These are phyloP conservation scores for Ceratocystis eucalypticola DNA, from an alignment of 2,329 filamentous ascomycete genomes.

Conservation along the genomic window DNA sequence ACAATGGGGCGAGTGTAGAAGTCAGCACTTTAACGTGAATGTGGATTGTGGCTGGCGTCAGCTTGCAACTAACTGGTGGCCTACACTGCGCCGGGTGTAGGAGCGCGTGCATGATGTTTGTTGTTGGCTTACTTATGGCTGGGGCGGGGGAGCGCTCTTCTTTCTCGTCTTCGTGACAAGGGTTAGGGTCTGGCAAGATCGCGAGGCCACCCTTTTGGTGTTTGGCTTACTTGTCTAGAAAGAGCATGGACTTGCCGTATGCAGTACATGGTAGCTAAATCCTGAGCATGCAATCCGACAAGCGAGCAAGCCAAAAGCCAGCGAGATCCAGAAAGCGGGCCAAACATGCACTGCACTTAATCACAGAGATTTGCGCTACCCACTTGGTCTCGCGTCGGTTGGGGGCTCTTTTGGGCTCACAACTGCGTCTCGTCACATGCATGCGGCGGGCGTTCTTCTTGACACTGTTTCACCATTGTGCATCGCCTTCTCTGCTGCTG, in stretches of 20 bases:
- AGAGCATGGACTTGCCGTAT: neutral
- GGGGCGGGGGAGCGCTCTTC: too few relatives aligned
- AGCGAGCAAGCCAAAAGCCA: neutral
- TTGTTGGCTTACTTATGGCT: too few relatives aligned
- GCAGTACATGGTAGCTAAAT: neutral
- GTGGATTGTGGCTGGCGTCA: too few relatives aligned
- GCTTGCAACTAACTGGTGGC: too few relatives aligned
- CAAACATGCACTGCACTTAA: neutral
- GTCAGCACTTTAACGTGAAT: too few relatives aligned
- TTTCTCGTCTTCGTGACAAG: neutral
- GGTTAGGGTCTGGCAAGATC: neutral
- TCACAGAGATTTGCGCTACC: too few relatives aligned
- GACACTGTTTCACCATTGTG: neutral
- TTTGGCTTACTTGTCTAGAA: neutral
- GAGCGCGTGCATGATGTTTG: too few relatives aligned
- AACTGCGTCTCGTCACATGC: neutral
- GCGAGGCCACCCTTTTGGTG: neutral
- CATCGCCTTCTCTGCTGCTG: neutral
- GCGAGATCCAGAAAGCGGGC: neutral
- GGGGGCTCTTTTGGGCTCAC: too few relatives aligned
- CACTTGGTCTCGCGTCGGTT: too few relatives aligned
- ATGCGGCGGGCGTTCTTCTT: neutral
- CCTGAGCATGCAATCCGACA: neutral
- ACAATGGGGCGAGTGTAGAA: neutral
- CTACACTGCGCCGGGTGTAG: too few relatives aligned